Evolutionary conservation across 2,329 filamentous ascomycete genomes (phyloP), one percentile per base, ranked within the genome.

Genomic region (Falciphora oryzae): DNA sequence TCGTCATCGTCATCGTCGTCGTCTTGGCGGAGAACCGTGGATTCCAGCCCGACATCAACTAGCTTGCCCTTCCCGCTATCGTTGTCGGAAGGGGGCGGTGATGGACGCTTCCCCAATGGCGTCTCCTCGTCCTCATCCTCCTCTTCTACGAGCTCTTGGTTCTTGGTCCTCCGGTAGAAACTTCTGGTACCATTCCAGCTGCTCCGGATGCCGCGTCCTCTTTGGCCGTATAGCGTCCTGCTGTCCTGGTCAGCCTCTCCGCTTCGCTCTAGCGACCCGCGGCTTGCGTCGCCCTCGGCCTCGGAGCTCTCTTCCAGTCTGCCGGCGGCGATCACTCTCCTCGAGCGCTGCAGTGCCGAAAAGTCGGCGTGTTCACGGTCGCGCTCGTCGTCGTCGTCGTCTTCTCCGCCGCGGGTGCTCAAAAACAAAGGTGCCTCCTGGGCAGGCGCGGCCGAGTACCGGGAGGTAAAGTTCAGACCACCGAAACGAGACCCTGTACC

Each of bases 401-500:
- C 92, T 76, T 97, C 67, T 90, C 88, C 92, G 75, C 97, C 93
- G 22, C 93, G 86, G 5, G 91, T 89, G 72, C 92, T 96, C 76
- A 95, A 93, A 76, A 99, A 98, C n/a, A 99, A 82, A 64, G 95
- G 95, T 13, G 94, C 93, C 69, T 93, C 91, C 65, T 91, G 89
- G 27, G 82, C 81, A 28, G 35, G 35, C 59, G 86, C 81, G 61
- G 85, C 82, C 5, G 89, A 85, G 66, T 90, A 88, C 62, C 93
- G 85, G 14, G 91, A 92, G 32, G 89, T 87, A 74, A 97, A 96
- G 35, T 88, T 89, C 64, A 83, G 73, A 63, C 80, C 79, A 67
- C 96, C 93, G 70, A 92, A 85, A 60, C 93, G 88, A 3, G 91
- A 92, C 58, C 85, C 83, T 16, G 83, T 78, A 16, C 53, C 53